These are phyloP conservation scores for Nannizziopsis arthrosporioides DNA, from an alignment of 2,329 filamentous ascomycete species.

Conservation along the genomic window DNA sequence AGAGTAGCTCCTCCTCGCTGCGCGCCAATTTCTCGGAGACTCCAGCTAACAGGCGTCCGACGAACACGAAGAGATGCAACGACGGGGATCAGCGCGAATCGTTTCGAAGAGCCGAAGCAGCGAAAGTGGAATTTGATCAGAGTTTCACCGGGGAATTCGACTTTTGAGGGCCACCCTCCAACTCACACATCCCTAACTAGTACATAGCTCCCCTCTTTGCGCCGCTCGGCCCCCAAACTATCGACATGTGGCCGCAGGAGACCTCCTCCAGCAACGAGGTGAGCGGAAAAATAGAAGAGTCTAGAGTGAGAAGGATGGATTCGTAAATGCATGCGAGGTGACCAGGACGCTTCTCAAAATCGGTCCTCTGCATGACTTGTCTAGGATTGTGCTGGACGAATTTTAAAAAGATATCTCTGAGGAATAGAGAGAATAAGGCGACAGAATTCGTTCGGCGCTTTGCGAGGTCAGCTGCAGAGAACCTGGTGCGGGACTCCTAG, in stretches of 20 bases:
- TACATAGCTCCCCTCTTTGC: no score
- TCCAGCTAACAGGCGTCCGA: neutral
- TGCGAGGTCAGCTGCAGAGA: neutral
- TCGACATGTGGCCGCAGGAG: conserved; percentile 4
- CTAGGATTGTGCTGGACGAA: neutral
- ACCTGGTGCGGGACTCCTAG: neutral
- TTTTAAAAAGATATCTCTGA: conserved; percentile 1
- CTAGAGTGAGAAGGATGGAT: neutral
- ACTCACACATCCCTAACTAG: neutral
- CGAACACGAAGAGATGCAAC: conserved; percentile 6
- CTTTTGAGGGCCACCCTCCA: no score
- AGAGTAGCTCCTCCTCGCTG: neutral
- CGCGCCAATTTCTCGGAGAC: neutral
- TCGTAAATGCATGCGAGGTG: conserved; percentile 10
- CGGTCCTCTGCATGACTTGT: conserved; percentile 5
- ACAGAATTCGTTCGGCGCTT: neutral
- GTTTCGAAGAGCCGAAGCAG: neutral
- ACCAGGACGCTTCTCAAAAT: neutral
- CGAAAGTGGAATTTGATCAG: no score
- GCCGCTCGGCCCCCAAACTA: no score
- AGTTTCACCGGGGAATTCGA: no score
- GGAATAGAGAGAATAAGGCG: neutral
- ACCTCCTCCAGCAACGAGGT: neutral
- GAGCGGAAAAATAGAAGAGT: neutral
- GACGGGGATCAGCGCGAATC: neutral